phyloP scores from a whole-genome alignment of 192 early-diverging fungal genomes.

The Mortierella alpina region DNA sequence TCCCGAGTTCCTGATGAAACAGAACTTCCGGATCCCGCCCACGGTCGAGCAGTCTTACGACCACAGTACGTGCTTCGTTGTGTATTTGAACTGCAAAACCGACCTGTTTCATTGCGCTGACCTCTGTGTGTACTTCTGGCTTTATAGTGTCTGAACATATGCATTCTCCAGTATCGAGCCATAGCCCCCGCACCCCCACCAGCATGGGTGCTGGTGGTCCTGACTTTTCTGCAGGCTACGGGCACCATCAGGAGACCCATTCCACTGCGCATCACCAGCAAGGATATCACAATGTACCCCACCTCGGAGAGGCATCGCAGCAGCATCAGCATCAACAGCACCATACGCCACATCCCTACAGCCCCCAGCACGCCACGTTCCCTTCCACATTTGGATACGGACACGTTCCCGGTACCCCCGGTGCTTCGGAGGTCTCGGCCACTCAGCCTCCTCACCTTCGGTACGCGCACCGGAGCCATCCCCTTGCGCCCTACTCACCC shows the following conservation, averaged over 20 bases:
- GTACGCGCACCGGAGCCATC: conserved; percentile 19
- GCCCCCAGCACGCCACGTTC: conserved; percentile 7
- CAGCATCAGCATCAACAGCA: background rate
- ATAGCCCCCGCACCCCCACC: conserved; percentile 39
- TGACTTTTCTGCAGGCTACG: conserved; percentile 29
- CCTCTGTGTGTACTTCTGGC: background rate
- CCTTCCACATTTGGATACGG: conserved; percentile 23
- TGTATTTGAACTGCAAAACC: background rate
- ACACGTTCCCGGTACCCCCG: conserved; percentile 3
- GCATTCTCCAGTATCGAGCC: conserved; percentile 22
- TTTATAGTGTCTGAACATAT: conserved; percentile 1
- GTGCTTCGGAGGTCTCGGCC: background rate
- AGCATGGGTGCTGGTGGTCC: conserved; percentile 7
- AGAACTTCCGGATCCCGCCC: conserved; percentile 70
- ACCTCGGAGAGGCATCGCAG: conserved; percentile 2
- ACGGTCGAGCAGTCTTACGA: conserved; percentile 51
- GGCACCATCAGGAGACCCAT: conserved; percentile 22
- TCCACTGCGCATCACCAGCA: conserved; percentile 19
- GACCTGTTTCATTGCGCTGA: background rate
- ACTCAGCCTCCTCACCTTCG: conserved; percentile 15
- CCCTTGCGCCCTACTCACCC: conserved; percentile 15
- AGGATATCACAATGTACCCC: conserved; percentile 21
- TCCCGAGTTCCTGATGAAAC: conserved; percentile 66
- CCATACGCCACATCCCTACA: background rate
- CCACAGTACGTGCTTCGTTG: conserved; percentile 16